Percentiles rank a stretch among this genome's conserved stretches.
Evolutionary conservation across 176 grass and related monocot genomes (phyloP).

Genomic region (Urochloa ruziziensis): DNA sequence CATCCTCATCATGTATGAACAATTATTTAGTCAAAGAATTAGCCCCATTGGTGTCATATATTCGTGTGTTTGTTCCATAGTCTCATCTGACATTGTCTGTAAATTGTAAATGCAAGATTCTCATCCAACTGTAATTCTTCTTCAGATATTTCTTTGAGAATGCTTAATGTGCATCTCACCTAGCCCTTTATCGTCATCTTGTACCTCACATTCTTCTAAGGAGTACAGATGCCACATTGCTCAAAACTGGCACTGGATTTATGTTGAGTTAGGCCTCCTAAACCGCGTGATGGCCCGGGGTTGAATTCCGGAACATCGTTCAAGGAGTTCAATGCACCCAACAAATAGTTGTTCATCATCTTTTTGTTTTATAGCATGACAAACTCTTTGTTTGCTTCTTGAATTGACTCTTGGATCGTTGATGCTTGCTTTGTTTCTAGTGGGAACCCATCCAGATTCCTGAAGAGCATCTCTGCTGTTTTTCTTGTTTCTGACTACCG

Average conservation of each 20-base stretch:
- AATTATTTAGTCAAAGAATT: conserved; percentile 28
- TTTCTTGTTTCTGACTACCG: background rate
- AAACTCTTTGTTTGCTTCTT: background rate
- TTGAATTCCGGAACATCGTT: background rate
- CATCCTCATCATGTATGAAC: conserved; percentile 19
- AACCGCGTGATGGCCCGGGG: background rate
- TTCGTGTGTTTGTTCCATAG: conserved; percentile 22
- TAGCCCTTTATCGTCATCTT: background rate
- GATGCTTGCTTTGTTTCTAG: conserved; percentile 4
- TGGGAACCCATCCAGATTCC: conserved; percentile 8
- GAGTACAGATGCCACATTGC: background rate
- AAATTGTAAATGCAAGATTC: conserved; percentile 33
- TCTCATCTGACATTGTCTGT: conserved; percentile 37
- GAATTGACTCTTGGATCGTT: background rate
- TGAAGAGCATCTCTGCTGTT: conserved; percentile 21
- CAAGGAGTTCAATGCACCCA: background rate
- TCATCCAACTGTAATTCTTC: conserved; percentile 34
- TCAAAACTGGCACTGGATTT: background rate
- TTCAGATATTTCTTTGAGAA: background rate
- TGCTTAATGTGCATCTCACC: background rate
- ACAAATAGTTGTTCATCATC: background rate
- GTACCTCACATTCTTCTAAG: background rate
- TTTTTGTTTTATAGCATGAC: no score
- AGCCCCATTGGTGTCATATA: background rate
- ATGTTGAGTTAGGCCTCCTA: background rate